phyloP scores from a whole-genome alignment of 495 filamentous ascomycete species.

The Penicillium psychrofluorescens region DNA sequence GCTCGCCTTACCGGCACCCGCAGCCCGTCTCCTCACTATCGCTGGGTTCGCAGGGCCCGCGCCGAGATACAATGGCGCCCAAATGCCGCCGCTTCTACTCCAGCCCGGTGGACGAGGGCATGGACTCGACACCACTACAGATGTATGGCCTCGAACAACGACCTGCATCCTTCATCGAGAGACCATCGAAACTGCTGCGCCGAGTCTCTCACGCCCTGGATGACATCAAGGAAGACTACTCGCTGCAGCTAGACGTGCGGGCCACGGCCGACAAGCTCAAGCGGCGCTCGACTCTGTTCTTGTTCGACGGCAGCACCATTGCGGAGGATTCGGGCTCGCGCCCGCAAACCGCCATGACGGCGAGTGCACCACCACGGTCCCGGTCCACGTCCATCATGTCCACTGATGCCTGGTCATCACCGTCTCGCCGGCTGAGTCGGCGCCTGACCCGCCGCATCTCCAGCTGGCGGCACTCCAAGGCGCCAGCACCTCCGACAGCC shows the following conservation, averaged over 20 bases:
- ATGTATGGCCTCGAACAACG: slow-evolving; percentile 34
- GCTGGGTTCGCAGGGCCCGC: slow-evolving; percentile 14
- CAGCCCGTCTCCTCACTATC: slow-evolving; percentile 22
- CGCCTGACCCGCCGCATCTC: slow-evolving; percentile 19
- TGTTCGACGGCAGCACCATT: slow-evolving; percentile 10
- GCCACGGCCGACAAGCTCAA: slow-evolving; percentile 22
- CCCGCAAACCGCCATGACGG: slow-evolving; percentile 4
- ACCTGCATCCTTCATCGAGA: slow-evolving; percentile 27
- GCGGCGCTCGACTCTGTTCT: slow-evolving; percentile 24
- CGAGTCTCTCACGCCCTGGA: slow-evolving; percentile 35
- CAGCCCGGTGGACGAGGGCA: slow-evolving; percentile 25
- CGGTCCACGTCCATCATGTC: slow-evolving; percentile 26
- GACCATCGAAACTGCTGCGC: slow-evolving; percentile 22
- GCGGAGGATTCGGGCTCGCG: background rate
- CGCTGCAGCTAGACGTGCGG: slow-evolving; percentile 20
- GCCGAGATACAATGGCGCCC: slow-evolving; percentile 13
- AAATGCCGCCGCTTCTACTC: slow-evolving; percentile 36
- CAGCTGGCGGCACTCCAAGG: slow-evolving; percentile 15
- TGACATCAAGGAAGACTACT: slow-evolving; percentile 35
- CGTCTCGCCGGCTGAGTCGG: slow-evolving; percentile 19
- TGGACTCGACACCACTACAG: slow-evolving; percentile 27
- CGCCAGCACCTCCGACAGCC: background rate
- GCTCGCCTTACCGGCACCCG: slow-evolving; percentile 19
- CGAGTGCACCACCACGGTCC: slow-evolving; percentile 10
- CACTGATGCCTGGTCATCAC: slow-evolving; percentile 12